A percentile compares a stretch with the other conserved stretches of the same genome.
Evolutionary conservation across 305 asterid genomes (phyloP).

Genomic region (Petunia hybrid): DNA sequence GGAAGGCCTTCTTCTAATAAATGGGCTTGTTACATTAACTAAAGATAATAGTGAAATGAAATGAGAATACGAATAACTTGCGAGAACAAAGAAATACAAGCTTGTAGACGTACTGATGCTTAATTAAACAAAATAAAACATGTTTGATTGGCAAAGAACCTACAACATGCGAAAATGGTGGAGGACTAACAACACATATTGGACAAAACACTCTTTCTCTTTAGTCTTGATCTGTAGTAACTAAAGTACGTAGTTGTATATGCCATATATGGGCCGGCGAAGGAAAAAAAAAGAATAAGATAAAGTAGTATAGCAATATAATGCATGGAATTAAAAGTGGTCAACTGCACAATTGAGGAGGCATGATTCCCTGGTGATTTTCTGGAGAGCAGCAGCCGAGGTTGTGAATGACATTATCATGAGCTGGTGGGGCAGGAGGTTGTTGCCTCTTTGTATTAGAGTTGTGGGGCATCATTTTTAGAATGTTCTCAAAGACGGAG

Average conservation of each 20-base stretch:
- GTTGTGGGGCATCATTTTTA: constrained; percentile 49
- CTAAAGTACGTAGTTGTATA: neutral
- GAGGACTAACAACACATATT: neutral
- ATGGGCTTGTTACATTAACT: neutral
- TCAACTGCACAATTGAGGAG: constrained; percentile 33
- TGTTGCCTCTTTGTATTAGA: neutral
- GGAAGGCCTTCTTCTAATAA: neutral
- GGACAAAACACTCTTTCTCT: neutral
- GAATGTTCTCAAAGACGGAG: constrained; percentile 55
- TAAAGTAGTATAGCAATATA: neutral
- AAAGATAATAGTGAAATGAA: neutral
- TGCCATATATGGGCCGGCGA: neutral
- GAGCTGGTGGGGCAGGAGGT: neutral
- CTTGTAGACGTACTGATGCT: neutral
- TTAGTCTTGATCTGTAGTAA: neutral
- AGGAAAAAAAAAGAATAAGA: neutral
- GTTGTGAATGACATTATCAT: neutral
- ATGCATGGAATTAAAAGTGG: neutral
- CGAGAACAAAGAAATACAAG: neutral
- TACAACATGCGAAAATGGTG: neutral
- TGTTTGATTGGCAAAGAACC: neutral
- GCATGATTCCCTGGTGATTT: constrained; percentile 18
- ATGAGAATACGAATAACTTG: neutral
- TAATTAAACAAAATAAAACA: neutral
- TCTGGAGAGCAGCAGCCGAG: constrained; percentile 33